phyloP scores from a whole-genome alignment of 108 stramenopile genomes.

The Nitzschia sp. region DNA sequence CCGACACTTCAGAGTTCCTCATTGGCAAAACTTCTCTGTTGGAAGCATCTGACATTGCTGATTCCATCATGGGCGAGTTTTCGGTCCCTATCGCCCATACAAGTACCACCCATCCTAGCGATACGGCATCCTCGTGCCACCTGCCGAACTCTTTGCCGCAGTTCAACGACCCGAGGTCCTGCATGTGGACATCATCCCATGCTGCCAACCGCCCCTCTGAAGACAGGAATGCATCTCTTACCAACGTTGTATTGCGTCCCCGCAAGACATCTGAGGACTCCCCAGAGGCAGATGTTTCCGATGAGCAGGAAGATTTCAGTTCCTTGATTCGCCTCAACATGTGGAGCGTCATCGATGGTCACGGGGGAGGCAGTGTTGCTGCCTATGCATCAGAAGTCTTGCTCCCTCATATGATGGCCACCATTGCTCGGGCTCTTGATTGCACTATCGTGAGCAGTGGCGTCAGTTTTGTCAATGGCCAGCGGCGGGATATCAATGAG shows the following conservation, averaged over 20 bases:
- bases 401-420: slow-evolving; percentile 72
- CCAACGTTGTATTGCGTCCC: slow-evolving; percentile 66
- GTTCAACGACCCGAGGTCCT: slow-evolving; percentile 60
- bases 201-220: slow-evolving; percentile 79
- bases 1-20: slow-evolving; percentile 22
- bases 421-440: slow-evolving; percentile 61
- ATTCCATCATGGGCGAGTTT: neutral
- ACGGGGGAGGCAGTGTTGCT: slow-evolving; percentile 82
- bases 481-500: slow-evolving; percentile 77
- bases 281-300: slow-evolving; percentile 35
- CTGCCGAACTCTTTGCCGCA: slow-evolving; percentile 55
- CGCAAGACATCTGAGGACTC: slow-evolving; percentile 41
- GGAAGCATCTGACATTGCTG: neutral
- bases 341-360: slow-evolving; percentile 87
- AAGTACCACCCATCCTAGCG: slow-evolving; percentile 17
- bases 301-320: slow-evolving; percentile 35
- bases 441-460: slow-evolving; percentile 79
- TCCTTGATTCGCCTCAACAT: slow-evolving; percentile 66
- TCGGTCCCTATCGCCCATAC: neutral
- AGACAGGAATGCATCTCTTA: slow-evolving; percentile 74
- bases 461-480: slow-evolving; percentile 76
- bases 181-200: slow-evolving; percentile 79
- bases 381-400: slow-evolving; percentile 75
- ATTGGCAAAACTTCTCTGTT: slow-evolving; percentile 1
- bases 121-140: slow-evolving; percentile 31